Conservation (phyloP, 495 filamentous ascomycete genomes). For the Tuber melanosporum region DNA sequence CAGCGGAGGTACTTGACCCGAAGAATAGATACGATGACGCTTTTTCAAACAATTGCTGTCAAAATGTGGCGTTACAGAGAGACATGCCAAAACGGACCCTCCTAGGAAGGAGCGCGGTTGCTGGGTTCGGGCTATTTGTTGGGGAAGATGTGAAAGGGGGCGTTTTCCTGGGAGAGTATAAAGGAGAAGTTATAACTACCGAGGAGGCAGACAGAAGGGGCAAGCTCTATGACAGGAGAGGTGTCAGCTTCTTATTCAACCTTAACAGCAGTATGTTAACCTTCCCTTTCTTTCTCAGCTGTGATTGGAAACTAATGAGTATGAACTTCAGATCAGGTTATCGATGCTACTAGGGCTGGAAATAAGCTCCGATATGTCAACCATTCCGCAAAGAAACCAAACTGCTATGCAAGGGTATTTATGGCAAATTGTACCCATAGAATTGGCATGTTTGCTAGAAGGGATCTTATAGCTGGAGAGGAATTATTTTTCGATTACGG, state of each 20-base stretch:
- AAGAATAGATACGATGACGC: slow-evolving; percentile 52
- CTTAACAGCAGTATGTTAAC: slow-evolving; percentile 44
- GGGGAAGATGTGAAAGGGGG: slow-evolving; percentile 56
- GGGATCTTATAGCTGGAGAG: slow-evolving; percentile 56
- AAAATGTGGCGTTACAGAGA: slow-evolving; percentile 59
- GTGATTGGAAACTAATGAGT: slow-evolving; percentile 44
- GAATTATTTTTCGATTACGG: slow-evolving; percentile 69
- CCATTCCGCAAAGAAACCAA: slow-evolving; percentile 50
- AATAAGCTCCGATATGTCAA: slow-evolving; percentile 64
- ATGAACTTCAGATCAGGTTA: slow-evolving; percentile 40
- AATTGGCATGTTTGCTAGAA: slow-evolving; percentile 59
- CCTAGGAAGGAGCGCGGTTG: slow-evolving; percentile 56
- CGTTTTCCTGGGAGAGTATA: slow-evolving; percentile 65
- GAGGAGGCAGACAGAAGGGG: slow-evolving; percentile 60
- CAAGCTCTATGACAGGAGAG: slow-evolving; percentile 56
- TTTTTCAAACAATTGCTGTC: slow-evolving; percentile 50
- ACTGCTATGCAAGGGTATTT: slow-evolving; percentile 54
- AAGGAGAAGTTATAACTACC: slow-evolving; percentile 61
- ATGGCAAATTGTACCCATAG: slow-evolving; percentile 61
- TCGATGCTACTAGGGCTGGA: slow-evolving; percentile 48
- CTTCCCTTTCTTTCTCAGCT: slow-evolving; percentile 44
- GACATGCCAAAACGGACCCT: slow-evolving; percentile 54
- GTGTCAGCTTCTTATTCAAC: slow-evolving; percentile 60
- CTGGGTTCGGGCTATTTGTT: slow-evolving; percentile 61
- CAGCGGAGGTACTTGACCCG: slow-evolving; percentile 56